These are phyloP conservation scores for Monosporascus sp. DNA, from an alignment of 2,329 filamentous ascomycete genomes.

Conservation along the genomic window DNA sequence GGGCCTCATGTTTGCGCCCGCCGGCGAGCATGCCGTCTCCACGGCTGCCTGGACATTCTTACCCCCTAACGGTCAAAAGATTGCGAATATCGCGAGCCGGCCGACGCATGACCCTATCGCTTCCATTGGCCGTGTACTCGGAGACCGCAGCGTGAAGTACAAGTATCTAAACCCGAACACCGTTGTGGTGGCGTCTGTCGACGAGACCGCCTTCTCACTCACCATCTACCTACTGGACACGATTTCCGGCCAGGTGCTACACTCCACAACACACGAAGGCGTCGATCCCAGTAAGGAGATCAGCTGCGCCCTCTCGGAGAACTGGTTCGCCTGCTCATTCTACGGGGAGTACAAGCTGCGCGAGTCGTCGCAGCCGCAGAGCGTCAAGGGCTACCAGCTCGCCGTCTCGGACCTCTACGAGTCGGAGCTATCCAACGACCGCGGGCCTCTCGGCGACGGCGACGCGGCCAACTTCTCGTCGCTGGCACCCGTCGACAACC, in stretches of 20 bases:
- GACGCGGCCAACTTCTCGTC: slow-evolving; percentile 66
- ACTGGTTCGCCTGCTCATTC: slow-evolving; percentile 90
- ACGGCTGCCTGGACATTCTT: slow-evolving; percentile 68
- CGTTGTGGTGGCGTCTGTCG: slow-evolving; percentile 66
- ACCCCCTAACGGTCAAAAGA: slow-evolving; percentile 58
- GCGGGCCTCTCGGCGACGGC: slow-evolving; percentile 64
- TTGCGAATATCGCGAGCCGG: slow-evolving; percentile 62
- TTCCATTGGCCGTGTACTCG: slow-evolving; percentile 90
- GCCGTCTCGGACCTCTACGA: slow-evolving; percentile 87
- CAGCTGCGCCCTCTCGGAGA: slow-evolving; percentile 77
- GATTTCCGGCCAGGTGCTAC: slow-evolving; percentile 74
- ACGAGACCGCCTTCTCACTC: slow-evolving; percentile 53
- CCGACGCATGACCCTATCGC: slow-evolving; percentile 80
- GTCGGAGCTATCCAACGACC: slow-evolving; percentile 75
- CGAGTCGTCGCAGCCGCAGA: slow-evolving; percentile 44
- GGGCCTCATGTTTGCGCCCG: slow-evolving; percentile 47
- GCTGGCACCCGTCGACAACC: slow-evolving; percentile 58
- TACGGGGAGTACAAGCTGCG: slow-evolving; percentile 55
- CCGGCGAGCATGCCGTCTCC: slow-evolving; percentile 36
- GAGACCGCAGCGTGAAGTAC: slow-evolving; percentile 89
- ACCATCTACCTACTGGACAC: slow-evolving; percentile 80
- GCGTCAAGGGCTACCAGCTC: slow-evolving; percentile 78
- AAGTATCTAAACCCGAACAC: slow-evolving; percentile 93
- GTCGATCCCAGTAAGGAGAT: slow-evolving; percentile 72
- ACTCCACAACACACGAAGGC: slow-evolving; percentile 63